Percentiles rank a stretch among this genome's conserved stretches.
These are phyloP conservation scores for Bonia amplexicaulis DNA, from an alignment of 176 grass and related monocot species.

Conservation along the genomic window DNA sequence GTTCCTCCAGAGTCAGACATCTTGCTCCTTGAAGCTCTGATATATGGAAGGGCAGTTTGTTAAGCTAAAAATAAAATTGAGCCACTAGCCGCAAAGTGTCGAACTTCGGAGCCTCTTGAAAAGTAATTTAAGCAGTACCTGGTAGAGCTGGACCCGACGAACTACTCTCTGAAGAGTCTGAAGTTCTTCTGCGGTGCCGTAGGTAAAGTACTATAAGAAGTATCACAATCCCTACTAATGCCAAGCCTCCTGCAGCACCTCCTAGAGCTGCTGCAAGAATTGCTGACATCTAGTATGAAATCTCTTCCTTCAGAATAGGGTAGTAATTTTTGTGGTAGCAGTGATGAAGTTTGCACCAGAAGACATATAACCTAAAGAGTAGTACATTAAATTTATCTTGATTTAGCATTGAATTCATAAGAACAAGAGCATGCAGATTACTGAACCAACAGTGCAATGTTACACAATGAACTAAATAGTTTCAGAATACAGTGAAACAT, in stretches of 20 bases:
- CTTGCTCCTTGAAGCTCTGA: slow-evolving; percentile 53
- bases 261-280: slow-evolving; percentile 74
- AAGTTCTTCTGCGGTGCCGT: slow-evolving; percentile 28
- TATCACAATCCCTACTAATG: slow-evolving; percentile 40
- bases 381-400: background rate
- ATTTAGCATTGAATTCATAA: slow-evolving; percentile 17
- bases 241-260: slow-evolving; percentile 79
- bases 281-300: slow-evolving; percentile 72
- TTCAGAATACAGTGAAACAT: slow-evolving; percentile 3
- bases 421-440: background rate
- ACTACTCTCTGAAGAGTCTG: slow-evolving; percentile 71
- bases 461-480: slow-evolving; percentile 5
- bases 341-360: slow-evolving; percentile 1
- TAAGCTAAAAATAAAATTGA: slow-evolving; percentile 10
- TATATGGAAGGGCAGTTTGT: background rate
- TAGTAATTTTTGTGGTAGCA: slow-evolving; percentile 13
- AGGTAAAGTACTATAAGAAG: slow-evolving; percentile 43
- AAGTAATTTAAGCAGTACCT: slow-evolving; percentile 44
- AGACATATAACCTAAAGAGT: slow-evolving; percentile 38
- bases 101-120: background rate
- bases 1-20: slow-evolving; percentile 62
- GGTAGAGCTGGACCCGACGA: slow-evolving; percentile 63
- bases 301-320: slow-evolving; percentile 38
- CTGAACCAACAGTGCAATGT: background rate
- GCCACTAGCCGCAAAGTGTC: slow-evolving; percentile 11